phyloP scores from a whole-genome alignment of 78 protist species.

The Pigoraptor vietnamica region DNA sequence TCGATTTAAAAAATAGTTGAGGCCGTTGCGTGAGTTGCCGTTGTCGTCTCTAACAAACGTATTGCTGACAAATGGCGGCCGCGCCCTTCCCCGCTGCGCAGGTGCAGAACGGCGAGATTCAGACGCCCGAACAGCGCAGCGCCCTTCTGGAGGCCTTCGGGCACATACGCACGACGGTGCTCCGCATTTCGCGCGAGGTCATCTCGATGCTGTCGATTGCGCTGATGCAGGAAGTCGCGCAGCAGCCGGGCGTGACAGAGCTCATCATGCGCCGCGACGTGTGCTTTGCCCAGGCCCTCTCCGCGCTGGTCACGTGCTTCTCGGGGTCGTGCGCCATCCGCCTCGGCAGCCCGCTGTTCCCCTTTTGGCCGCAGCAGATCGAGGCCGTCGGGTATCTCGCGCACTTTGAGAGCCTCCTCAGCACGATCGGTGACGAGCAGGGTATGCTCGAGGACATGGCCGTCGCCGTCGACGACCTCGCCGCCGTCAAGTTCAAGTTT shows the following conservation, averaged over 20 bases:
- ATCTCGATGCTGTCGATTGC: not conserved
- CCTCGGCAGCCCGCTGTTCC: not conserved
- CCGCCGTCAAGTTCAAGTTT: not conserved
- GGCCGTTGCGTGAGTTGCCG: too few relatives aligned
- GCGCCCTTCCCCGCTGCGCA: too few relatives aligned
- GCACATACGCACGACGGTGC: not conserved
- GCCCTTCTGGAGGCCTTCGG: not conserved
- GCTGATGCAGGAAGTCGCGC: not conserved
- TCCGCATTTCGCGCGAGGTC: not conserved
- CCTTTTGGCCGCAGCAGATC: not conserved
- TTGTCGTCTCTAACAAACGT: too few relatives aligned
- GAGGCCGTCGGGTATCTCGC: not conserved
- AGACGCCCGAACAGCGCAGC: not conserved
- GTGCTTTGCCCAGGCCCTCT: not conserved
- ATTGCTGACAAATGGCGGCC: too few relatives aligned
- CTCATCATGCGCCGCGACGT: not conserved
- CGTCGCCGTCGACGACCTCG: not conserved
- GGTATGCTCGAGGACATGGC: constrained; percentile 8
- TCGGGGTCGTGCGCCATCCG: too few relatives aligned
- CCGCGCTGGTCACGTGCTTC: not conserved
- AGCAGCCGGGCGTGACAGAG: not conserved
- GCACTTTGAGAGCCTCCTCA: not conserved
- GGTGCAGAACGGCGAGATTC: too few relatives aligned
- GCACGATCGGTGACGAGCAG: not conserved
- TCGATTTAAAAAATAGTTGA: too few relatives aligned